Evolutionary conservation across 148 eudicot genomes (phyloP).

Genomic region (Chenopodium quinoa): DNA sequence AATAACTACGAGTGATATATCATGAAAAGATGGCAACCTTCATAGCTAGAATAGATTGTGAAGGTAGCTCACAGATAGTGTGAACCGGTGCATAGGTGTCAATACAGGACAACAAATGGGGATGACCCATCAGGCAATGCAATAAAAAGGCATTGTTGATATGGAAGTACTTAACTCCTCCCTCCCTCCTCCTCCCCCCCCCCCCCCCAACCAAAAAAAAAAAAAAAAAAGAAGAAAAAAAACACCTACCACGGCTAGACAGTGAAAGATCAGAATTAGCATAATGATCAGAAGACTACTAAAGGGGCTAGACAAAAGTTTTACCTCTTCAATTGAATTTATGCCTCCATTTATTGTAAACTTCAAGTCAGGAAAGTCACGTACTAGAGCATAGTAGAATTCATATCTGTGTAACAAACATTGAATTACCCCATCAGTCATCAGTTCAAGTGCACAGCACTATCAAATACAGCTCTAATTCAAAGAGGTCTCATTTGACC

Average conservation of each 20-base stretch:
- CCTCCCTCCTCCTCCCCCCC: neutral
- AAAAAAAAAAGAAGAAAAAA: too few species aligned
- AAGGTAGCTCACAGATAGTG: neutral
- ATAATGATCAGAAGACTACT: neutral
- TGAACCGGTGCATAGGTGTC: neutral
- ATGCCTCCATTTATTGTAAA: slow-evolving; percentile 97
- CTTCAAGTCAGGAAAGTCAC: slow-evolving; percentile 89
- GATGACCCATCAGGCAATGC: neutral
- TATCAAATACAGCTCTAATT: neutral
- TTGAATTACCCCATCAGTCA: neutral
- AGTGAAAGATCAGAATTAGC: neutral
- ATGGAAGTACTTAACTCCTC: neutral
- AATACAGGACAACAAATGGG: neutral
- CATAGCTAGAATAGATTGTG: neutral
- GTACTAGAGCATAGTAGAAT: slow-evolving; percentile 79
- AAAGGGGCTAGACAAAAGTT: neutral
- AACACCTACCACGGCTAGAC: too few species aligned
- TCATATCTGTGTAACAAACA: slow-evolving; percentile 66
- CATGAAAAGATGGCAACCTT: neutral
- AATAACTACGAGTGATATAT: neutral
- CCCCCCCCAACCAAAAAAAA: neutral
- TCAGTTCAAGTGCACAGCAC: neutral
- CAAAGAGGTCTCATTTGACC: neutral
- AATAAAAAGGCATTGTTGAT: neutral
- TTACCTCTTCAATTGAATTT: slow-evolving; percentile 79